Base-by-base conservation (phyloP, 2,329 filamentous ascomycete species). In the Aureobasidium uvarum region DNA sequence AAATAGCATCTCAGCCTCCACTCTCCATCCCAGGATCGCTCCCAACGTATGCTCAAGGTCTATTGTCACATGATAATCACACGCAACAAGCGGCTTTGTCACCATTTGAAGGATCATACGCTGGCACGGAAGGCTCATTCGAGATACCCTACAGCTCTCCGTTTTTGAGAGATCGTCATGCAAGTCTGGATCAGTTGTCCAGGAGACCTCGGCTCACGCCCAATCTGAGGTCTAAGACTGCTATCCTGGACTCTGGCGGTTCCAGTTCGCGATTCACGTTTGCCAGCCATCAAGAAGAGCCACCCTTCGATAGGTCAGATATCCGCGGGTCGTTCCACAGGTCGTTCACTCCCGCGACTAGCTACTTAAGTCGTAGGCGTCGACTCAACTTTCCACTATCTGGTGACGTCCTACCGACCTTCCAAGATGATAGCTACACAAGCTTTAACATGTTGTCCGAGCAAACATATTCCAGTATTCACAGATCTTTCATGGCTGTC, bases 391-490 rank as follows among this genome's bases (percentile, higher is more conserved):
- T 68, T 31, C 64, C 67, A 4, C n/a, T 54, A 5, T 41, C 54
- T 18, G 50, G 54, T 18, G 50, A 65, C 18, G 28, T 46, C 3
- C 18, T 65, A 18, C 25, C 51, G 5, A 31, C 50, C 10, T 51
- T 65, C 5, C 28, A 48, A 16, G 28, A 23, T 7, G 52, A 46
- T 50, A 51, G 23, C 64, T 68, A 59, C 33, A 28, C n/a, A 38
- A 66, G 20, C 28, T 56, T 62, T 11, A 25, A 66, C 20, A 60
- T 68, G 41, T 36, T 68, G 10, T 63, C 52, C 18, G 64, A 65
- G 18, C 54, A 62, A 20, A 64, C 63, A n/a, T 71, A 69, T 56
- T 62, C 50, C 18, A 64, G 66, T 23, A 66, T 70, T 51, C 62
- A 67, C 31, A 56, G 62, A 18, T 67, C 60, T 38, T 71, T 69